phyloP scores from a whole-genome alignment of 192 early-diverging fungal species.

The Neocallimastix lanati region DNA sequence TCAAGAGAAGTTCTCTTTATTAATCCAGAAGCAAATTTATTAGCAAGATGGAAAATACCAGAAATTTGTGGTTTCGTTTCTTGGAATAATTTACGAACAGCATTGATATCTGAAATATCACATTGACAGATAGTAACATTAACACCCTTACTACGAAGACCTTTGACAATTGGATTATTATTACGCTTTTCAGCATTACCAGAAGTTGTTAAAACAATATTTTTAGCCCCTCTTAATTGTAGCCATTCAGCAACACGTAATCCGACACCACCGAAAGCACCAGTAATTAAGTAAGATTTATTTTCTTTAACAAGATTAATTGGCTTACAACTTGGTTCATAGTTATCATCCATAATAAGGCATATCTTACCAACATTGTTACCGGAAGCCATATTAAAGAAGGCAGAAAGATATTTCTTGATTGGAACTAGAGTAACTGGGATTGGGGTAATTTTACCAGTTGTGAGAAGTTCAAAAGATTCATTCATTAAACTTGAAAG shows the following conservation, averaged over 20 bases:
- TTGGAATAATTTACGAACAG: not conserved
- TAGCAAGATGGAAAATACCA: not conserved
- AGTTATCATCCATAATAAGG: not conserved
- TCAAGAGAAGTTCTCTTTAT: not conserved
- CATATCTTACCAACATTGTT: not conserved
- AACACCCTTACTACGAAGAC: not conserved
- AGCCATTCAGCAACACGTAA: not conserved
- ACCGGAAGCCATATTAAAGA: not conserved
- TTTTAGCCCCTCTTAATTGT: not conserved
- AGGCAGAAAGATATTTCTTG: not conserved
- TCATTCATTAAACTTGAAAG: not conserved
- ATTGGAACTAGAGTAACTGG: not conserved
- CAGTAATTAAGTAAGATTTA: not conserved
- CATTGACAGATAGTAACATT: not conserved
- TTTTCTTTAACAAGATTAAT: not conserved
- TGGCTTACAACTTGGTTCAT: not conserved
- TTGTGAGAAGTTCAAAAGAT: not conserved
- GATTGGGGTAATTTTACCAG: not conserved
- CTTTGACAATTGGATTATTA: not conserved
- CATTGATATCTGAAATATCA: not conserved
- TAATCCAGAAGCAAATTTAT: not conserved
- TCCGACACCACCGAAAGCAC: not conserved
- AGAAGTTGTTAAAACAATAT: not conserved
- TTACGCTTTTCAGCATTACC: not conserved
- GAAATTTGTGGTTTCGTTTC: not conserved